Conservation (phyloP, 2,329 filamentous ascomycete genomes). For the Cylindrodendrum hubeiense region DNA sequence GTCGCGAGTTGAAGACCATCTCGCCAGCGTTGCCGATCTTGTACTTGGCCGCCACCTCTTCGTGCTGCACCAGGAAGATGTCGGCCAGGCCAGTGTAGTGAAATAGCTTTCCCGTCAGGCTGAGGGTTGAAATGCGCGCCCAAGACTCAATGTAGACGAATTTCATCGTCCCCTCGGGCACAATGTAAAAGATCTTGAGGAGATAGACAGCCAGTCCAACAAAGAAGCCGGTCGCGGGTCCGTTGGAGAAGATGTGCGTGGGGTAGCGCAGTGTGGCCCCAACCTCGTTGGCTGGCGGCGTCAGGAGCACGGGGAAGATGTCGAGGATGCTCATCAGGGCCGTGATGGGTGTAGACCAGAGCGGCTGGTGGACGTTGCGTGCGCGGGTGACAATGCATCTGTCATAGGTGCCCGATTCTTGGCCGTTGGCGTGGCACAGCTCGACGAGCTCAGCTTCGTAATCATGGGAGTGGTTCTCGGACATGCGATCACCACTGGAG, state of each 20-base stretch:
- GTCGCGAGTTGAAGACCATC: constrained; percentile 55
- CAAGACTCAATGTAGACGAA: constrained; percentile 93
- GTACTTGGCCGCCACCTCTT: constrained; percentile 66
- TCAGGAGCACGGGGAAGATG: constrained; percentile 69
- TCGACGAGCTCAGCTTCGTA: constrained; percentile 52
- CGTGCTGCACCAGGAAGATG: constrained; percentile 86
- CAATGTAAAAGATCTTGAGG: constrained; percentile 59
- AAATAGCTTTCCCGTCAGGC: constrained; percentile 85
- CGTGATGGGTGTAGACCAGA: constrained; percentile 78
- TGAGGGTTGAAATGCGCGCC: constrained; percentile 85
- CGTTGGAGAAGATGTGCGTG: constrained; percentile 86
- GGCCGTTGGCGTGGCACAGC: constrained; percentile 31
- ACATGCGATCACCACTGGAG: constrained; percentile 79
- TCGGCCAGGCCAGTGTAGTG: constrained; percentile 75
- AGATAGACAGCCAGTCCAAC: constrained; percentile 66
- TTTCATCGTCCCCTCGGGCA: constrained; percentile 69
- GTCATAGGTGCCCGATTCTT: constrained; percentile 65
- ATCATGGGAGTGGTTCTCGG: constrained; percentile 74
- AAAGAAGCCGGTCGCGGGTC: constrained; percentile 88
- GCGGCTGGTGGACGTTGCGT: constrained; percentile 83
- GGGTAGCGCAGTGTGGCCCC: constrained; percentile 63
- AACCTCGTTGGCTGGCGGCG: constrained; percentile 41
- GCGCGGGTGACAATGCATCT: constrained; percentile 81
- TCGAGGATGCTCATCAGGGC: constrained; percentile 74
- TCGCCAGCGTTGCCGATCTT: constrained; percentile 53